Conservation (phyloP, 169 alveolate species). For the Plasmodium knowlesi region DNA sequence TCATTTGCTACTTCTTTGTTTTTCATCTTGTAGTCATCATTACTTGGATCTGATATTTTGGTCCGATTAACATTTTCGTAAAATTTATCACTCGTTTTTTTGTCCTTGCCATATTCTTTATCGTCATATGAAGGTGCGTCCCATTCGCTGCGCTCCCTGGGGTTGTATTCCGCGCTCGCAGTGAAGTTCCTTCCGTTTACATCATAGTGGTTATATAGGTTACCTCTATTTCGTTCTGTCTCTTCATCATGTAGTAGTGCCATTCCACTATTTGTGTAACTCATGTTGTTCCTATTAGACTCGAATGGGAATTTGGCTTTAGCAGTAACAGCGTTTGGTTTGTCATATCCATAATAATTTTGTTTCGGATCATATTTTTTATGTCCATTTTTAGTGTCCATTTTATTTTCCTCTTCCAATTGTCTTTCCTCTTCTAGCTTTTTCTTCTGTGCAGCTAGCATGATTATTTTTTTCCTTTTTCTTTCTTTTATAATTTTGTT, state of each 20-base stretch:
- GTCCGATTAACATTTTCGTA: neutral
- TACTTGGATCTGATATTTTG: constrained; percentile 1
- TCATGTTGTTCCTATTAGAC: neutral
- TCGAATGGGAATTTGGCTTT: neutral
- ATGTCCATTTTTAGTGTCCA: neutral
- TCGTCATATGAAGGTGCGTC: neutral
- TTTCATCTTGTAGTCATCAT: neutral
- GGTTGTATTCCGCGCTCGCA: neutral
- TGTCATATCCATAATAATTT: neutral
- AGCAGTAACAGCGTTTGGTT: neutral
- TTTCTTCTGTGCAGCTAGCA: constrained; percentile 67
- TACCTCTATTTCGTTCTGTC: neutral
- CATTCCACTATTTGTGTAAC: constrained; percentile 1
- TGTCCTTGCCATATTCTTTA: neutral
- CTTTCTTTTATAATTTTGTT: constrained; percentile 76
- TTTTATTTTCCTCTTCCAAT: constrained; percentile 16
- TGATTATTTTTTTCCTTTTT: constrained; percentile 62
- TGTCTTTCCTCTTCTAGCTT: constrained; percentile 45
- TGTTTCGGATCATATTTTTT: constrained; percentile 29
- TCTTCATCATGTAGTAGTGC: neutral
- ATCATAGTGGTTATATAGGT: neutral
- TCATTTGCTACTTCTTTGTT: constrained; percentile 55
- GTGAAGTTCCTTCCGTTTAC: neutral
- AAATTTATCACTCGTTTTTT: neutral
- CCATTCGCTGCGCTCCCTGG: neutral